Evolutionary conservation across 768 basidiomycete genomes (phyloP).

Genomic region (Dacryopinax primogenitus): DNA sequence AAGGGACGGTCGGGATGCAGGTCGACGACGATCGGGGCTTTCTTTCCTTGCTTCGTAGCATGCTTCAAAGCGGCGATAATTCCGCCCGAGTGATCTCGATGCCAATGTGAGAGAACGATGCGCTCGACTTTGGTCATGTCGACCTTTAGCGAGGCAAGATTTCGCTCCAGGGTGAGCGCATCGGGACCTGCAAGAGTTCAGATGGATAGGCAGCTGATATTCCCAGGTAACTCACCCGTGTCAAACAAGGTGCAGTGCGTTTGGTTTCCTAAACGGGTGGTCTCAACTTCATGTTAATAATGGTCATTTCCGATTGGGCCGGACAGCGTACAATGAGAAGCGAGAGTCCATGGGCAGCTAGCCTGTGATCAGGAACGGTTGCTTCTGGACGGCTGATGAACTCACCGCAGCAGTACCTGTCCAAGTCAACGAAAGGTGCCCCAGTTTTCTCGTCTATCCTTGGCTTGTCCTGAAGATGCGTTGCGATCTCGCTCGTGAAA

Average conservation of each 20-base stretch:
- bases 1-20: conserved; percentile 65
- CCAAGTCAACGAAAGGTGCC: conserved; percentile 56
- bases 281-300: background rate
- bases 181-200: conserved; percentile 45
- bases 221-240: conserved; percentile 26
- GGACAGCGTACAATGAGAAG: conserved; percentile 48
- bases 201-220: background rate
- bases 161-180: conserved; percentile 57
- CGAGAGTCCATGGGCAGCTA: conserved; percentile 77
- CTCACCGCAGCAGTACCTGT: conserved; percentile 59
- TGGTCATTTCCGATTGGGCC: background rate
- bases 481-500: conserved; percentile 56
- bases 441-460: conserved; percentile 35
- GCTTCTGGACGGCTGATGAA: conserved; percentile 12
- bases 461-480: conserved; percentile 46
- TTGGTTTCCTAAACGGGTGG: conserved; percentile 20
- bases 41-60: background rate
- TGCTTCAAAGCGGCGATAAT: conserved; percentile 29
- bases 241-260: conserved; percentile 60
- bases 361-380: background rate
- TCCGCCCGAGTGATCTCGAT: conserved; percentile 61
- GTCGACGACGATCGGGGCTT: conserved; percentile 42
- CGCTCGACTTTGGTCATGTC: conserved; percentile 44
- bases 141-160: conserved; percentile 46
- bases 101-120: conserved; percentile 64